Evolutionary conservation across 139 green algal genomes (phyloP).

Genomic region (Raphidocelis subcapitata): DNA sequence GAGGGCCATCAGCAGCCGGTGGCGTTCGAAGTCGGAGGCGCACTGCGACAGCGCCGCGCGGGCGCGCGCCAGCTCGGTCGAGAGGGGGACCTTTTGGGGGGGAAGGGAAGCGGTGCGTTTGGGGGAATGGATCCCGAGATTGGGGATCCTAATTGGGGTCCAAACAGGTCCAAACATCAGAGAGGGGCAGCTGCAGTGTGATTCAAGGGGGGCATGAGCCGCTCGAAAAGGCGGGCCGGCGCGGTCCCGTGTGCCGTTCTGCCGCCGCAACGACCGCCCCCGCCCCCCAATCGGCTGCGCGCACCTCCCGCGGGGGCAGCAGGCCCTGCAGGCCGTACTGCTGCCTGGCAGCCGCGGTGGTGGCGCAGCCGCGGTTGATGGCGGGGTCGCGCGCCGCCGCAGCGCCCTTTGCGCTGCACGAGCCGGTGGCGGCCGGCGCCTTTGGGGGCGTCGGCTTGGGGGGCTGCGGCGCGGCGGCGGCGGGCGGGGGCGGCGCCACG

Average conservation of each 20-base stretch:
- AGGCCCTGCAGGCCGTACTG: constrained; percentile 22
- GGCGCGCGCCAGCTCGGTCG: too few species aligned
- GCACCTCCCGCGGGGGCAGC: constrained; percentile 20
- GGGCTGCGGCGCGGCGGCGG: too few species aligned
- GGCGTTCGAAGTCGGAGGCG: background rate
- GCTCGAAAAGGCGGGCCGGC: too few species aligned
- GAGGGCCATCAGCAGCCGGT: constrained; percentile 28
- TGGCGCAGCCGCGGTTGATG: constrained; percentile 36
- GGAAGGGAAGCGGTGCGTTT: too few species aligned
- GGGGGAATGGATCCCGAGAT: too few species aligned
- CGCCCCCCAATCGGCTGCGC: background rate
- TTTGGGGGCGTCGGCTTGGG: too few species aligned
- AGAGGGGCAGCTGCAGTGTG: too few species aligned
- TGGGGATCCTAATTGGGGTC: too few species aligned
- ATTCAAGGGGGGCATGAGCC: too few species aligned
- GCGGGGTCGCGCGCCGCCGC: constrained; percentile 27
- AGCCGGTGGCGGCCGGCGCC: background rate
- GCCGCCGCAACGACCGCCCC: background rate
- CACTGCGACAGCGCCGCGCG: background rate
- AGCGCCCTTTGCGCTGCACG: background rate
- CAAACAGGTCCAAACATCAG: too few species aligned
- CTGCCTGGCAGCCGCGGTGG: constrained; percentile 3
- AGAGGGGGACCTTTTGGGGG: background rate
- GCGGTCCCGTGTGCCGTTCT: too few species aligned
- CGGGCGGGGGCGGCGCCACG: too few species aligned